Evolutionary conservation across 2,329 filamentous ascomycete genomes (phyloP), one percentile per base, ranked within the genome.

Genomic region (Trichoderma sp.): DNA sequence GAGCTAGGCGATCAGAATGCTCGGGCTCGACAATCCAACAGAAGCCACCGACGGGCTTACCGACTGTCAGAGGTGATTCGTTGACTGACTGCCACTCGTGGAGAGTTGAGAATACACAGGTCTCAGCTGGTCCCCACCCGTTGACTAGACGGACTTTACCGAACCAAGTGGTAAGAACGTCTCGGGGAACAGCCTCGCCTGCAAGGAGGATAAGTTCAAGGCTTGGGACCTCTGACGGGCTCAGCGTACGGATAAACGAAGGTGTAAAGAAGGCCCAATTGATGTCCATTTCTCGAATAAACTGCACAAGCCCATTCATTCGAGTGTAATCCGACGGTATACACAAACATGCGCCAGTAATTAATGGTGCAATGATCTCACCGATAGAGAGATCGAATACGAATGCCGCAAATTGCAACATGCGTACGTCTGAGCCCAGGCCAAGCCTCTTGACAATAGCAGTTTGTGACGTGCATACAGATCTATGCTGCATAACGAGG

Each of bases 401-500:
- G 16, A 66, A 69, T n/a, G 68, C 68, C 27, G 68, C 68, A n/a
- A 69, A 69, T 57, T 69, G 68, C 21, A 69, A 35, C 68, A 69
- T 67, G n/a, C 67, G 67, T 16, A 69, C 60, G 47, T 58, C 60
- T 10, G 59, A 61, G 16, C 29, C 49, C 1, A 68, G 24, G 8
- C 66, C 60, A 27, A 71, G 61, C 14, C 59, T 55, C 47, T 71
- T 65, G 11, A 49, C 64, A 7, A 69, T 70, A 29, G 69, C 62
- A 6, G 66, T 68, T 6, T 69, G 61, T 47, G 61, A 68, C 13
- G 69, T 69, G 52, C 58, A 49, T 19, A 70, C 31, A 2, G 71
- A 71, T 7, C 58, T 67, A 47, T 76, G 75, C 33, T 72, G 71
- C 29, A 75, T 70, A 4, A 74, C 63, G 2, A 75, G 64, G 3